phyloP scores from a whole-genome alignment of 2,329 filamentous ascomycete genomes.

The Cercospora janseana region DNA sequence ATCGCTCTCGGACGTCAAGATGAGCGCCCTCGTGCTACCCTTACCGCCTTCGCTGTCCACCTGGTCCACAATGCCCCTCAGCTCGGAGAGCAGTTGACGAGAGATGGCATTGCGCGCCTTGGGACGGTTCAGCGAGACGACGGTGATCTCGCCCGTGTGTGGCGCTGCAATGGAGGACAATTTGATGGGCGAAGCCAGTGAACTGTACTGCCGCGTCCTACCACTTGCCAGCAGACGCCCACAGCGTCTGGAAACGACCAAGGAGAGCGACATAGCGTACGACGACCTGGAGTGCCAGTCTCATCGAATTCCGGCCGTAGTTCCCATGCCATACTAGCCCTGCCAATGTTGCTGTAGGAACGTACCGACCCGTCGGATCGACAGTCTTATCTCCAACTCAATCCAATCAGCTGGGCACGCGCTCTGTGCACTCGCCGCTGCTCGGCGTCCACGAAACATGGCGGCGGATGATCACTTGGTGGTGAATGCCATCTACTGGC shows the following conservation, averaged over 20 bases:
- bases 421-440: neutral
- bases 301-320: neutral
- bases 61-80: constrained; percentile 69
- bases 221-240: neutral
- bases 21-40: constrained; percentile 70
- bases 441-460: constrained; percentile 12
- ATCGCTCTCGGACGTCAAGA: constrained; percentile 83
- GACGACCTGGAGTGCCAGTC: neutral
- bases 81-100: constrained; percentile 66
- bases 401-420: constrained; percentile 8
- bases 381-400: constrained; percentile 11
- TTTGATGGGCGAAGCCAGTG: constrained; percentile 52
- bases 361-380: constrained; percentile 5
- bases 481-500: constrained; percentile 8
- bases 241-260: neutral
- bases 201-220: constrained; percentile 14
- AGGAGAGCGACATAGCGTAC: neutral
- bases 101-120: constrained; percentile 89
- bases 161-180: constrained; percentile 74
- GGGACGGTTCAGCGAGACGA: constrained; percentile 84
- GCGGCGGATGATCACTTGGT: constrained; percentile 13
- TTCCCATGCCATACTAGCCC: neutral
- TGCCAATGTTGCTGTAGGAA: neutral
- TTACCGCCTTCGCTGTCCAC: constrained; percentile 59
- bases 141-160: constrained; percentile 76